Percentiles rank a stretch among this genome's conserved stretches.
phyloP scores from a whole-genome alignment of 2,329 filamentous ascomycete genomes.

The Metarhizium guizhouense region DNA sequence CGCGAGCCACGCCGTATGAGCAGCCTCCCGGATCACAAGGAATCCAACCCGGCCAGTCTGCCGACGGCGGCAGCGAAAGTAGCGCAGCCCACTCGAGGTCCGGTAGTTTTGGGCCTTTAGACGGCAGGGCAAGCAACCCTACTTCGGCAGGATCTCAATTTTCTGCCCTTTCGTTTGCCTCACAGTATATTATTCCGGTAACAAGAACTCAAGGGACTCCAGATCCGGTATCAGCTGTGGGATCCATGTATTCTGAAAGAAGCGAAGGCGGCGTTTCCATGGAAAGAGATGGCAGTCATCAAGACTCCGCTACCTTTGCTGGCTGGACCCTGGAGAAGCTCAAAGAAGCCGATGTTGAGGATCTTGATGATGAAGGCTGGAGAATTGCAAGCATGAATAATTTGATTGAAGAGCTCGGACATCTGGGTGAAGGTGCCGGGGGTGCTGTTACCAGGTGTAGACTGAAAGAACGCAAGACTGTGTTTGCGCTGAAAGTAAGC shows the following conservation, averaged over 20 bases:
- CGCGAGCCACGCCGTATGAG: conserved; percentile 62
- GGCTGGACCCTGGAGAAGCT: conserved; percentile 76
- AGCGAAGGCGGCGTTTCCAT: conserved; percentile 68
- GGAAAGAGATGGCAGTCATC: conserved; percentile 75
- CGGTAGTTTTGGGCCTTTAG: conserved; percentile 71
- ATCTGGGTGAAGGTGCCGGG: conserved; percentile 87
- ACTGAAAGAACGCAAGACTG: conserved; percentile 82
- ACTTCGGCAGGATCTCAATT: conserved; percentile 83
- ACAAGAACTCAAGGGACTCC: conserved; percentile 59
- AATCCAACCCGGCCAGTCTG: conserved; percentile 53
- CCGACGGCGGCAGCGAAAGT: conserved; percentile 70
- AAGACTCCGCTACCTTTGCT: conserved; percentile 69
- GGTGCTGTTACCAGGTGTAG: conserved; percentile 89
- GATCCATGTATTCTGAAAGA: conserved; percentile 72
- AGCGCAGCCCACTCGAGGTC: conserved; percentile 73
- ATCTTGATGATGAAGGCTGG: conserved; percentile 93
- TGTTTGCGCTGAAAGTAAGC: conserved; percentile 88
- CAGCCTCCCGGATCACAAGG: conserved; percentile 42
- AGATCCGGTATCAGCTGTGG: conserved; percentile 82
- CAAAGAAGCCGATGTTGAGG: conserved; percentile 79
- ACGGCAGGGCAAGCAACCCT: conserved; percentile 70
- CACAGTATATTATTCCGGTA: conserved; percentile 58
- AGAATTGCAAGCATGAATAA: conserved; percentile 83
- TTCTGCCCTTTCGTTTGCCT: conserved; percentile 73
- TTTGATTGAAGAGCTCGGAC: conserved; percentile 79